These are phyloP conservation scores for Ceratobasidium sp. DNA, from an alignment of 1,284 basidiomycete genomes.

Conservation along the genomic window DNA sequence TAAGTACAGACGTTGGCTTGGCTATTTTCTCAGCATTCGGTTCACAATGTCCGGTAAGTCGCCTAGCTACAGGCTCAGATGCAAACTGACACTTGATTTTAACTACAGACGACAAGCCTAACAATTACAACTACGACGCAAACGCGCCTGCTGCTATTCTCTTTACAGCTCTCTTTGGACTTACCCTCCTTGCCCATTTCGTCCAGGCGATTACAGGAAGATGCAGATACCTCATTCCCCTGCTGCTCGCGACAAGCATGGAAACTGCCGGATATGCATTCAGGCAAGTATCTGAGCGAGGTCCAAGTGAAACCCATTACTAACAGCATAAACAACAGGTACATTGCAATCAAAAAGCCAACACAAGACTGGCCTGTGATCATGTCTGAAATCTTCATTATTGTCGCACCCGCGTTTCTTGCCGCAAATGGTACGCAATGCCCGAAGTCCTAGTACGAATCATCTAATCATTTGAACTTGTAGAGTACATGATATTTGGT, in stretches of 20 bases:
- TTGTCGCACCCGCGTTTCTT: constrained; percentile 45
- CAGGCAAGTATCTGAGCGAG: not conserved
- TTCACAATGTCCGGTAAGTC: constrained; percentile 18
- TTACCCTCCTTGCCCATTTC: constrained; percentile 20
- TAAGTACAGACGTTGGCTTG: constrained; percentile 19
- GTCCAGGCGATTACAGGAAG: constrained; percentile 5
- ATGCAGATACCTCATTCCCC: constrained; percentile 34
- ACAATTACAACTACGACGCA: constrained; percentile 31
- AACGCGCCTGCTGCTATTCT: constrained; percentile 15
- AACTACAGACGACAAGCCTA: not conserved
- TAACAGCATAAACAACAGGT: not conserved
- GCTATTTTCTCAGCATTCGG: not conserved
- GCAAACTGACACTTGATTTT: not conserved
- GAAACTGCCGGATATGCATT: constrained; percentile 30
- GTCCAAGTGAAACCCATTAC: not conserved
- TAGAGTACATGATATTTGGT: constrained; percentile 46
- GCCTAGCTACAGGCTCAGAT: not conserved
- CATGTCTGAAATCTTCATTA: constrained; percentile 20
- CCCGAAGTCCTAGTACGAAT: not conserved
- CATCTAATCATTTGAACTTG: not conserved
- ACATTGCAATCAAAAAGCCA: constrained; percentile 27
- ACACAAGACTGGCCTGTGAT: constrained; percentile 16
- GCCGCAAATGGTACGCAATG: constrained; percentile 39
- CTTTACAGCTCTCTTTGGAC: constrained; percentile 25
- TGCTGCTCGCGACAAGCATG: constrained; percentile 21